Conservation (phyloP, 1,284 basidiomycete species). For the Dichomitus squalens region DNA sequence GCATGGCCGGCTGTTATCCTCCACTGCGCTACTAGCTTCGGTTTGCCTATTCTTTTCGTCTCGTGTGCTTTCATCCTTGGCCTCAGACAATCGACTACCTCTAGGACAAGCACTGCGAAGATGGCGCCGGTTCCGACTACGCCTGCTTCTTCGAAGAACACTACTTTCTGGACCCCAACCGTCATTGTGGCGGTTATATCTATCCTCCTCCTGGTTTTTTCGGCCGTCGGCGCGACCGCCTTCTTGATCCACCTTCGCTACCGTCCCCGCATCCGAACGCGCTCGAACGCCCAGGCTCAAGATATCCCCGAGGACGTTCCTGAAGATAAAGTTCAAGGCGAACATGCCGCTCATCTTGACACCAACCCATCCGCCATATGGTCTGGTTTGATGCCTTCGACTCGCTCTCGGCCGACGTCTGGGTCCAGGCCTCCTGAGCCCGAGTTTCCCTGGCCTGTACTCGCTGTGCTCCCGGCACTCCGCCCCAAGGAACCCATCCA, state of each 20-base stretch:
- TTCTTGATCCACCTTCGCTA: neutral
- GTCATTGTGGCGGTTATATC: neutral
- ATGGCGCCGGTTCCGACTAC: no score
- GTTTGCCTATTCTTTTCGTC: neutral
- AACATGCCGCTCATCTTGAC: neutral
- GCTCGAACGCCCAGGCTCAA: neutral
- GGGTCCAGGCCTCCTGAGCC: neutral
- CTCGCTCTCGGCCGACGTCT: neutral
- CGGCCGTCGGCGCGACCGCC: neutral
- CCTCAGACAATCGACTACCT: no score
- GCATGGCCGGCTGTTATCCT: neutral
- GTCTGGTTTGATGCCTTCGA: neutral
- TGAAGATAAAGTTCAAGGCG: neutral
- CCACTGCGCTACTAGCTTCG: neutral
- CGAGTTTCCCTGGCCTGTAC: conserved; percentile 1
- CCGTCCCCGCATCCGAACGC: neutral
- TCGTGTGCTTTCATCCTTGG: neutral
- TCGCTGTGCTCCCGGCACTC: neutral
- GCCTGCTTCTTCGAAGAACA: no score
- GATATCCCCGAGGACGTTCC: neutral
- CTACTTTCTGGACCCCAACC: neutral
- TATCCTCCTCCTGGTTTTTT: neutral
- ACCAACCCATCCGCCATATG: neutral
- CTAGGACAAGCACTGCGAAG: no score
- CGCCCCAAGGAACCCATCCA: neutral